Evolutionary conservation across 768 basidiomycete genomes (phyloP).

Genomic region (Cubamyces lactineus): DNA sequence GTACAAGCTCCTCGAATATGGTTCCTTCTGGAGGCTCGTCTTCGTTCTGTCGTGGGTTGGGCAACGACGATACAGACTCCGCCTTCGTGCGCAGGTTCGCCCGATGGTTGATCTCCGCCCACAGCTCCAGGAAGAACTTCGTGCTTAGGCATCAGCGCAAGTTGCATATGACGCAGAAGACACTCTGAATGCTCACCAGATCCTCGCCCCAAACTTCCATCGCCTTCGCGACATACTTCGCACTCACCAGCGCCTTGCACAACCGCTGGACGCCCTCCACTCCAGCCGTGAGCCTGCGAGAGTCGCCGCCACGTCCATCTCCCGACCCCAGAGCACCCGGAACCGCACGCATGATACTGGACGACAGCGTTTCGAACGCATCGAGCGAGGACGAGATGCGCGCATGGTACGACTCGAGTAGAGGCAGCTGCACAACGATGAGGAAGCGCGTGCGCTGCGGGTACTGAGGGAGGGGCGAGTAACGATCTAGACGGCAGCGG

Average conservation of each 20-base stretch:
- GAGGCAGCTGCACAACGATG: constrained; percentile 79
- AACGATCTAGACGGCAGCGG: constrained; percentile 65
- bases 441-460: constrained; percentile 84
- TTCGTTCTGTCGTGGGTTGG: constrained; percentile 42
- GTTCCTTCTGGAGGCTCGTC: constrained; percentile 56
- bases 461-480: constrained; percentile 81
- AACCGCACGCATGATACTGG: constrained; percentile 84
- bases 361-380: constrained; percentile 92
- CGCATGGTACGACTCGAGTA: constrained; percentile 74
- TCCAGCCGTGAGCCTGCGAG: constrained; percentile 74
- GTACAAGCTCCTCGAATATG: constrained; percentile 79
- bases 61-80: constrained; percentile 52
- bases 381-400: constrained; percentile 86
- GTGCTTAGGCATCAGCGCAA: background rate
- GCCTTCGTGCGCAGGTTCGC: constrained; percentile 60
- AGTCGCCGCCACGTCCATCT: constrained; percentile 41
- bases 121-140: constrained; percentile 92
- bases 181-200: constrained; percentile 53
- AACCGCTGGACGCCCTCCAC: constrained; percentile 82
- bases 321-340: constrained; percentile 81
- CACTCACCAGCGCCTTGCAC: constrained; percentile 84
- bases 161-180: background rate
- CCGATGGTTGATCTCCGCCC: constrained; percentile 73
- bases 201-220: constrained; percentile 91
- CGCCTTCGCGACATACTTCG: constrained; percentile 67